Evolutionary conservation across 2,329 filamentous ascomycete genomes (phyloP).

Genomic region (Colletotrichum sp.): DNA sequence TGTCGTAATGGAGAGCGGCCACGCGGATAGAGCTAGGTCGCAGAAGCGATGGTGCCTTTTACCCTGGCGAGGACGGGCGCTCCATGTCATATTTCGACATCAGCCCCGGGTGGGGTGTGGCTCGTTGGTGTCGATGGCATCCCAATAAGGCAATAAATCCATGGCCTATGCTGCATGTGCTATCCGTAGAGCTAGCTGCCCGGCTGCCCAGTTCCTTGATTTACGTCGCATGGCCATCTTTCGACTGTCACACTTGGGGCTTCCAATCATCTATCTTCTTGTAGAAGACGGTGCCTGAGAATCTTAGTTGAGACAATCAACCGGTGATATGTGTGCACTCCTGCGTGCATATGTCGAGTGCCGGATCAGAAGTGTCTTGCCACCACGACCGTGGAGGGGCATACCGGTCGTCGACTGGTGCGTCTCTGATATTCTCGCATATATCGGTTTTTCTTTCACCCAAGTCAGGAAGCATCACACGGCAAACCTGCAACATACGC

Average conservation of each 20-base stretch:
- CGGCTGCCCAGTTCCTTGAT: slow-evolving; percentile 5
- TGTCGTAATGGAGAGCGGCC: not conserved
- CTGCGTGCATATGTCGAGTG: not conserved
- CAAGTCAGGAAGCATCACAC: not conserved
- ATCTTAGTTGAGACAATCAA: not conserved
- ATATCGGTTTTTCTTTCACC: not conserved
- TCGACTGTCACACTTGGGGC: not conserved
- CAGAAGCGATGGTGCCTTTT: not conserved
- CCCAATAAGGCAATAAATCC: not conserved
- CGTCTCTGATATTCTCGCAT: not conserved
- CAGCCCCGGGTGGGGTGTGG: not conserved
- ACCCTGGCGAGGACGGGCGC: not conserved
- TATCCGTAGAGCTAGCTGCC: not conserved
- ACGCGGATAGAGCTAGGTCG: not conserved
- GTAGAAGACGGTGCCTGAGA: not conserved
- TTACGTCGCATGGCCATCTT: slow-evolving; percentile 6
- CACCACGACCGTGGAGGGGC: not conserved
- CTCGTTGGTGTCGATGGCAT: not conserved
- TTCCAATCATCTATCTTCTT: not conserved
- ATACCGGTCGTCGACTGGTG: not conserved
- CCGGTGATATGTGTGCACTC: not conserved
- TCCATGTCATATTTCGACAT: not conserved
- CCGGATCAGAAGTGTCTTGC: not conserved
- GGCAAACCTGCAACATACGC: not conserved
- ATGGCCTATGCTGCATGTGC: not conserved